Evolutionary conservation across 2,329 filamentous ascomycete species (phyloP), one percentile per base, ranked within the genome.

Genomic region (Alternaria conjuncta): DNA sequence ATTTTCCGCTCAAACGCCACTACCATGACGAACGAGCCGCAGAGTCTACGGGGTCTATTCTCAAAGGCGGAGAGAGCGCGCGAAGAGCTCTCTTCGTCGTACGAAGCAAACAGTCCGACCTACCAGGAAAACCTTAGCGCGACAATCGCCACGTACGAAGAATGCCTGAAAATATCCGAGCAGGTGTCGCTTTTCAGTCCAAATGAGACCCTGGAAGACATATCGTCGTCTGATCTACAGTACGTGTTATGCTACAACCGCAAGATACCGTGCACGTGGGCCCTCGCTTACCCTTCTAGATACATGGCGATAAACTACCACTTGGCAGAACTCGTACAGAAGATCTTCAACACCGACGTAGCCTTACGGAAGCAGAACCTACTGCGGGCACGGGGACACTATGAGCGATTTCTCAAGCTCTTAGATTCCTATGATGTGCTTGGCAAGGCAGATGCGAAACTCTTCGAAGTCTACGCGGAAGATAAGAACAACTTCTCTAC

Each of bases 161-260:
- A 91, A 78, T 94, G 92, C 79, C 84, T 91, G 62, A 84, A 87
- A 63, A 87, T 92, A 60, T 88, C 92, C 67, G 84, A 88, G 68
- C 86, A 88, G 63, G 84, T 96, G 25, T 90, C 92, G 0, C 84
- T 99, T 57, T 98, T 98, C 86, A 97, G 93, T 71, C 86, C 89
- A 36, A 99, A 99, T 80, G 96, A 99, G 80, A 87, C 88, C 1
- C 81, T 95, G 43, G 96, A 99, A 65, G 96, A 99, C 81, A 83
- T 97, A 30, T 85, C 92, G 13, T 96, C 95, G 1, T 86, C 87
- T n/a, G 90, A 97, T 74, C 82, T 99, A 30, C 93, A 93, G 82
- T 97, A 83, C 63, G 80, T 71, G 13, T 23, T 36, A 20, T 32
- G 49, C 4, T 30, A 49, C 49, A 13, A n/a, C 13, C 20, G 20